Evolutionary conservation across 441 rosid species (phyloP), one percentile per base, ranked within the genome.

Genomic region (Pelargonium australe): DNA sequence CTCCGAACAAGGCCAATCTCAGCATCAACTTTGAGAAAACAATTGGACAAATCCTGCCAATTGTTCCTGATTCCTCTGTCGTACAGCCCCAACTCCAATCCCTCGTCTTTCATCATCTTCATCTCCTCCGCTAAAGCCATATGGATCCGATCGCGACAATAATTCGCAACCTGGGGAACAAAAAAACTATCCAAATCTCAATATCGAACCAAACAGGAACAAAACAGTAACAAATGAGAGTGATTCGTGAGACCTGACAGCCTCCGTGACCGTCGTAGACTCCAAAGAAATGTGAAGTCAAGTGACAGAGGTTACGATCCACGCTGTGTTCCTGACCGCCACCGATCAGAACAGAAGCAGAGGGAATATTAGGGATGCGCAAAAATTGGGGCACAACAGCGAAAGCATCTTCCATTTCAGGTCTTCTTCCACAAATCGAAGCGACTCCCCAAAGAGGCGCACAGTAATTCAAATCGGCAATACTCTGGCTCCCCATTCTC

Each of bases 201-300:
- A 23, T 23, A 0, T 23, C 25, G 25, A 23, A 2, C 25, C 0
- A 23, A 23, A 23, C 25, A 23, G 25, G 25, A 23, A 23, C 25
- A 23, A 23, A 23, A 23, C 25, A 0, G 25, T 0, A 23, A 23
- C 25, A 23, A 8, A 44, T 44, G 49, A 44, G 6, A 66, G 40
- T 7, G 37, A 47, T 23, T 23, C 44, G 5, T 44, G 51, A 62
- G 41, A 89, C 98, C 95, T 92, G 98, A 9, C 80, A 76, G 60
- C 98, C 96, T 77, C 98, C 98, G 72, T 92, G 98, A 70, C 98
- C 98, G 83, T 92, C 98, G 75, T 92, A 92, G 60, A 88, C 96
- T 44, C 94, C 96, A 13, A 88, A 92, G 71, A 90, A 88, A 77
- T 92, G 96, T 70, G 88, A 85, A 37, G 83, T 84, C 80, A 87